Evolutionary conservation across 805 yeast species (phyloP), one percentile per base, ranked within the genome.

Genomic region (Wickerhamiella sorbophila): DNA sequence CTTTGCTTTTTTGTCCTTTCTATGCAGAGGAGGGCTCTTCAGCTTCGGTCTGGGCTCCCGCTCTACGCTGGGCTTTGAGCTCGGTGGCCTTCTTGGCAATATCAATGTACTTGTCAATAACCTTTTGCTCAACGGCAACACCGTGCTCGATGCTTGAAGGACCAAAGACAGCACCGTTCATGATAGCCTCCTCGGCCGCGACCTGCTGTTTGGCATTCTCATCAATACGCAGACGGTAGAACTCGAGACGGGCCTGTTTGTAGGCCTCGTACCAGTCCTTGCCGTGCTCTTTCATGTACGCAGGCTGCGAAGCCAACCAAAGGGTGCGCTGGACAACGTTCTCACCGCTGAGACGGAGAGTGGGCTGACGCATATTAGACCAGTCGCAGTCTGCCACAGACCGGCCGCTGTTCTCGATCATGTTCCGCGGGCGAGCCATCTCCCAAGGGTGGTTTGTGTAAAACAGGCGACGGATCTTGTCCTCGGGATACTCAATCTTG

Each of bases 391-490:
- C 54, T 2, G 52, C 45, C 33, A 60, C 53, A 36, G 80, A 84
- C 35, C 70, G 65, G 5, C 81, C 83, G 31, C 70, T 68, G 53
- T 76, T 81, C 60, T 91, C 98, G 36, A 86, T 70, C 50, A 91
- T 63, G 22, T 75, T 69, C 57, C 82, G 83, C 12, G 97, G 95
- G 51, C 94, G 73, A 1, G 97, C 84, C 41, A 87, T 66, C 62
- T 91, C 98, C 98, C 98, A 91, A 5, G 98, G 98, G 62, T 91
- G 98, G 58, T 87, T 95, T 45, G 76, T 75, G 61, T 79, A 88
- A 56, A 91, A 91, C 19, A 81, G 66, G 37, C 72, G 69, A 64
- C 98, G 75, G 51, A 91, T 62, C 52, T 79, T 75, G 61, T 91
- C 98, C 60, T 88, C 91, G 41, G 75, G 59, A 50, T 71, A 79